Percentiles rank a stretch among this genome's conserved stretches.
Evolutionary conservation across 2,329 filamentous ascomycete species (phyloP).

Genomic region (Phialophora macrospora): DNA sequence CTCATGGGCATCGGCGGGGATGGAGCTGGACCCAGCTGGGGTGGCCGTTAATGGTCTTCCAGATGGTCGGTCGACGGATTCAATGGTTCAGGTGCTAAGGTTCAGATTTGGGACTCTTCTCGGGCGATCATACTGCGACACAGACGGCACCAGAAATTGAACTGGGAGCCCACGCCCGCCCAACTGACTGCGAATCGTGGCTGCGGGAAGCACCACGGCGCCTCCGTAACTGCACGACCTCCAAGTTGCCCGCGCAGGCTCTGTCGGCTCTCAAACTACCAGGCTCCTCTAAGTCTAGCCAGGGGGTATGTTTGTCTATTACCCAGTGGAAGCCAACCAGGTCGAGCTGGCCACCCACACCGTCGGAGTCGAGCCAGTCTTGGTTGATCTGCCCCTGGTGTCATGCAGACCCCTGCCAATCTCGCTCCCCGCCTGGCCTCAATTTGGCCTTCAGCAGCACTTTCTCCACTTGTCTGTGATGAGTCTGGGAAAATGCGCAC

Average conservation of each 20-base stretch:
- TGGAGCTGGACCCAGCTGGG: slow-evolving; percentile 1
- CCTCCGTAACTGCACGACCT: slow-evolving; percentile 7
- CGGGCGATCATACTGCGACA: neutral
- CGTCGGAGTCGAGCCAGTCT: slow-evolving; percentile 7
- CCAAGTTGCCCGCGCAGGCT: neutral
- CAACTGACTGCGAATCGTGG: no score
- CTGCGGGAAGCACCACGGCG: no score
- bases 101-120: neutral
- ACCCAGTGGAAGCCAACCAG: neutral
- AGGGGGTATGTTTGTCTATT: slow-evolving; percentile 4
- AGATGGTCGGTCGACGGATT: slow-evolving; percentile 5
- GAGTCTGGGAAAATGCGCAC: slow-evolving; percentile 12
- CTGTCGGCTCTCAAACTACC: neutral
- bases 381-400: slow-evolving; percentile 23
- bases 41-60: neutral
- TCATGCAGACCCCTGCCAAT: slow-evolving; percentile 14
- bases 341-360: slow-evolving; percentile 9
- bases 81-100: slow-evolving; percentile 5
- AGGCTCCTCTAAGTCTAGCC: slow-evolving; percentile 23
- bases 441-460: slow-evolving; percentile 12
- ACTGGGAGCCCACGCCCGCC: no score
- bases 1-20: slow-evolving; percentile 7
- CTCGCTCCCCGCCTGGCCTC: slow-evolving; percentile 7
- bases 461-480: slow-evolving; percentile 20
- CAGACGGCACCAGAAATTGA: slow-evolving; percentile 1